Percentiles rank a stretch among this genome's conserved stretches.
These are phyloP conservation scores for Candolleomyces efflorescens DNA, from an alignment of 768 basidiomycete species.

Conservation along the genomic window DNA sequence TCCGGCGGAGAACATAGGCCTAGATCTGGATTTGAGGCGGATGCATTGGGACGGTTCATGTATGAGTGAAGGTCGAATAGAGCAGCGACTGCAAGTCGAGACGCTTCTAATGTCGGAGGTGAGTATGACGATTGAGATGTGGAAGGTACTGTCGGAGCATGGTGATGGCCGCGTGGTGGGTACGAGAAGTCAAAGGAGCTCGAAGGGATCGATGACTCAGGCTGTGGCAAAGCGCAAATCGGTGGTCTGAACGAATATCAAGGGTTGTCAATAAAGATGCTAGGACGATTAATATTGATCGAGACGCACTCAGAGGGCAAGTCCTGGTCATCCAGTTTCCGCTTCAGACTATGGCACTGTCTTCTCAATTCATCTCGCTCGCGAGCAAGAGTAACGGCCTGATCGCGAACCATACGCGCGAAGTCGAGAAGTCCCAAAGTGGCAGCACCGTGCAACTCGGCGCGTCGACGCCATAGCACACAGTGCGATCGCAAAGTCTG, in stretches of 20 bases:
- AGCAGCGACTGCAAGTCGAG: slow-evolving; percentile 1
- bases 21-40: neutral
- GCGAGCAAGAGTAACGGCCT: slow-evolving; percentile 32
- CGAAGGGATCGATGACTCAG: neutral
- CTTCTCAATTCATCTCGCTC: slow-evolving; percentile 34
- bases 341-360: slow-evolving; percentile 21
- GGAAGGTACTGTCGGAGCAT: neutral
- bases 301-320: slow-evolving; percentile 6
- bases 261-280: neutral
- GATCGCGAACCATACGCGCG: slow-evolving; percentile 36
- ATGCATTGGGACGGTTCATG: neutral
- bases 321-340: slow-evolving; percentile 25
- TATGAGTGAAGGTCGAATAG: neutral
- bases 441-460: slow-evolving; percentile 45
- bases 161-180: neutral
- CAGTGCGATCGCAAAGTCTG: slow-evolving; percentile 37
- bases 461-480: slow-evolving; percentile 43
- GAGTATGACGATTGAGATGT: neutral
- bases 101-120: neutral
- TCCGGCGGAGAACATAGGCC: neutral
- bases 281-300: neutral
- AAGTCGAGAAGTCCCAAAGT: slow-evolving; percentile 43
- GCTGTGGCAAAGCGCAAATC: neutral
- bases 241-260: neutral
- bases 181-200: neutral